These are phyloP conservation scores for Didymosphaeria variabile DNA, from an alignment of 2,329 filamentous ascomycete species.

Conservation along the genomic window DNA sequence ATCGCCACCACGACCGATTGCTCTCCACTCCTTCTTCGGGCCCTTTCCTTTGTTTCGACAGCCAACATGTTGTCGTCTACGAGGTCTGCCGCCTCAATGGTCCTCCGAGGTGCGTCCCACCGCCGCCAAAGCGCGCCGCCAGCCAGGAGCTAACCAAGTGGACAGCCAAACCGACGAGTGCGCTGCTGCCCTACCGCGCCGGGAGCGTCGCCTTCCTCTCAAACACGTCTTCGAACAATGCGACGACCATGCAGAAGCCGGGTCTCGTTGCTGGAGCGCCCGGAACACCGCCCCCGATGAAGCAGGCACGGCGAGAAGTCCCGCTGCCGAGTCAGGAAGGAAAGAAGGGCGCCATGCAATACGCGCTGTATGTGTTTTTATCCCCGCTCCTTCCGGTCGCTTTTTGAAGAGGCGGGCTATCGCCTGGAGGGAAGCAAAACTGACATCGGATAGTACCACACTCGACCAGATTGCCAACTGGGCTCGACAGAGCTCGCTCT, in stretches of 20 bases:
- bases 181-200: conserved; percentile 70
- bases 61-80: conserved; percentile 61
- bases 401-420: neutral
- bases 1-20: conserved; percentile 42
- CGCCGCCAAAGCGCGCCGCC: conserved; percentile 25
- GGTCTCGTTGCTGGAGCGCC: conserved; percentile 64
- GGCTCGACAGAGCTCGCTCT: conserved; percentile 86
- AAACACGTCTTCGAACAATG: conserved; percentile 70
- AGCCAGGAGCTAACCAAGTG: conserved; percentile 38
- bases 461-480: conserved; percentile 86
- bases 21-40: conserved; percentile 49
- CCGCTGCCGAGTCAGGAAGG: conserved; percentile 79
- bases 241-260: conserved; percentile 62
- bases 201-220: conserved; percentile 70
- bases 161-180: conserved; percentile 71
- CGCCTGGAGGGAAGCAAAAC: conserved; percentile 25
- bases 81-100: conserved; percentile 62
- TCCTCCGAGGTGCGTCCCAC: conserved; percentile 60
- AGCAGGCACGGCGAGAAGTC: conserved; percentile 72
- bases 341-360: conserved; percentile 83
- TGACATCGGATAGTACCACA: conserved; percentile 67
- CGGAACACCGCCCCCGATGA: conserved; percentile 62
- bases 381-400: neutral
- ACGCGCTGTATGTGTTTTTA: conserved; percentile 74
- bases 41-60: conserved; percentile 45